A percentile compares a stretch with the other conserved stretches of the same genome.
These are phyloP conservation scores for Beta corolliflora DNA, from an alignment of 179 eudicot genomes.

Conservation along the genomic window DNA sequence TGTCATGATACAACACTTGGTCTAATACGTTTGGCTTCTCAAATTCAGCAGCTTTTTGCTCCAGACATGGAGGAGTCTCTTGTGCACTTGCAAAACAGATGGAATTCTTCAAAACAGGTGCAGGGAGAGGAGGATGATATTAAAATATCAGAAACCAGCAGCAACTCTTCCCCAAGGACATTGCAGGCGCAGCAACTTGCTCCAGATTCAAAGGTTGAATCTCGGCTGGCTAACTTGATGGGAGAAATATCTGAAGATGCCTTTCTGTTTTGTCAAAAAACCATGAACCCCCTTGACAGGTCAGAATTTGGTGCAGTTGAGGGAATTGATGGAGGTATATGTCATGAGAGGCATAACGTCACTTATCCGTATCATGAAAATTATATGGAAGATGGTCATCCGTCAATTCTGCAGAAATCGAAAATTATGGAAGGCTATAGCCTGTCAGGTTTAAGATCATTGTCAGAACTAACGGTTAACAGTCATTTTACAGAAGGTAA, in stretches of 20 bases:
- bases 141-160: conserved; percentile 30
- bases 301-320: conserved; percentile 30
- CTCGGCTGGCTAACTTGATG: conserved; percentile 54
- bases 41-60: conserved; percentile 87
- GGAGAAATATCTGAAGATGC: conserved; percentile 82
- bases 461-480: conserved; percentile 49
- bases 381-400: conserved; percentile 28
- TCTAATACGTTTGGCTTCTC: conserved; percentile 62
- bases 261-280: conserved; percentile 43
- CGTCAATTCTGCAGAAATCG: conserved; percentile 42
- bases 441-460: conserved; percentile 58
- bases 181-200: conserved; percentile 41
- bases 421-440: conserved; percentile 77
- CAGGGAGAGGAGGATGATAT: conserved; percentile 38
- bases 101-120: conserved; percentile 66
- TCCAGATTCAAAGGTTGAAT: conserved; percentile 38
- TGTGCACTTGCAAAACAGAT: conserved; percentile 84
- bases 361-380: conserved; percentile 21
- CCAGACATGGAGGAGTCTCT: conserved; percentile 85
- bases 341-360: conserved; percentile 27
- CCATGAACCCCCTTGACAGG: conserved; percentile 34
- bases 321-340: conserved; percentile 25
- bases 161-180: conserved; percentile 37
- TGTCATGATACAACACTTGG: conserved; percentile 89
- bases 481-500: conserved; percentile 44